These are phyloP conservation scores for Cyamopsis tetragonoloba DNA, from an alignment of 306 rosid genomes.

Conservation along the genomic window DNA sequence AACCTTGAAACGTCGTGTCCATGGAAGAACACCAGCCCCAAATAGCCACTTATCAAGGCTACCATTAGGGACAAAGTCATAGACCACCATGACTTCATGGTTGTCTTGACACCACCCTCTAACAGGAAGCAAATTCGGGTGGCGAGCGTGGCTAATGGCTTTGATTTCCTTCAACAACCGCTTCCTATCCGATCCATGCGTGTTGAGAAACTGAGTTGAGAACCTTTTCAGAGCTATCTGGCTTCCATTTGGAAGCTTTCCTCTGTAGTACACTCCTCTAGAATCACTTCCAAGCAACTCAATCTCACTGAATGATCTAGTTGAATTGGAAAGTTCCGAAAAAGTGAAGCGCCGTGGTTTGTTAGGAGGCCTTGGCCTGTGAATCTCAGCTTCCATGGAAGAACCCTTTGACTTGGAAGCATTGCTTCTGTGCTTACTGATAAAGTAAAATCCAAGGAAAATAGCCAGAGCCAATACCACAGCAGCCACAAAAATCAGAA, in stretches of 20 bases:
- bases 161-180: slow-evolving; percentile 63
- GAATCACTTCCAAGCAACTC: slow-evolving; percentile 58
- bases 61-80: slow-evolving; percentile 64
- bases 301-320: slow-evolving; percentile 47
- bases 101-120: slow-evolving; percentile 72
- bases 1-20: slow-evolving; percentile 68
- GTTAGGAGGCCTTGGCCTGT: slow-evolving; percentile 65
- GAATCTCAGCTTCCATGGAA: slow-evolving; percentile 37
- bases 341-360: slow-evolving; percentile 53
- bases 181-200: slow-evolving; percentile 50
- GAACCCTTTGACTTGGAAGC: slow-evolving; percentile 26
- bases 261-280: slow-evolving; percentile 55
- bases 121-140: slow-evolving; percentile 62
- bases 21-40: slow-evolving; percentile 72
- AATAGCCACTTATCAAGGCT: slow-evolving; percentile 77
- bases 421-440: slow-evolving; percentile 29
- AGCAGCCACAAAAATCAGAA: slow-evolving; percentile 51
- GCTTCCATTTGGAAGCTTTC: slow-evolving; percentile 57
- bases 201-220: slow-evolving; percentile 49
- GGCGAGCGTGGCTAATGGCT: slow-evolving; percentile 47
- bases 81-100: slow-evolving; percentile 50
- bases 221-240: slow-evolving; percentile 63
- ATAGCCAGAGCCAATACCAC: slow-evolving; percentile 39
- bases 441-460: slow-evolving; percentile 40
- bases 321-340: slow-evolving; percentile 49